These are phyloP conservation scores for Aspergillus flavus DNA, from an alignment of 2,329 filamentous ascomycete genomes.

Conservation along the genomic window DNA sequence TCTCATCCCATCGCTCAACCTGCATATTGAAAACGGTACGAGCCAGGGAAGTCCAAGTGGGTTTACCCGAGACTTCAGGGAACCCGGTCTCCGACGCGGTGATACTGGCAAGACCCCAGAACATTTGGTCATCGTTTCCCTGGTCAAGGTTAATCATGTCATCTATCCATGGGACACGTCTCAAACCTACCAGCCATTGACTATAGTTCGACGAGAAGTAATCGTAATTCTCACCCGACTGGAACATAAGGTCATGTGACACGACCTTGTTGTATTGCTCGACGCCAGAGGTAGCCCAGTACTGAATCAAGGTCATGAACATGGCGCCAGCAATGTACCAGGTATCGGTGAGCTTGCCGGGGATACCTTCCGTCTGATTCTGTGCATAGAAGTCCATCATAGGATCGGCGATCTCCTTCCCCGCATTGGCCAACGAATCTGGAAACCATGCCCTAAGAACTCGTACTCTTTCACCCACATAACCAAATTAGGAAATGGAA, in stretches of 20 bases:
- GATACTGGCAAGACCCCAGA: slow-evolving; percentile 79
- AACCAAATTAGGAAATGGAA: neutral
- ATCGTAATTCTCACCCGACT: slow-evolving; percentile 69
- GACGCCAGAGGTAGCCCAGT: slow-evolving; percentile 79
- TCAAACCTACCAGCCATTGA: slow-evolving; percentile 35
- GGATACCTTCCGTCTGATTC: slow-evolving; percentile 13
- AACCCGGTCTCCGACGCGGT: slow-evolving; percentile 73
- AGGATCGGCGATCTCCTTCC: slow-evolving; percentile 5
- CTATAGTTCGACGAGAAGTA: slow-evolving; percentile 46
- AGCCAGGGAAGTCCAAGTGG: slow-evolving; percentile 12
- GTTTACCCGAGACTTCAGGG: slow-evolving; percentile 49
- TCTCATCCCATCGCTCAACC: slow-evolving; percentile 43
- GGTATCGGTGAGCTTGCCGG: slow-evolving; percentile 27
- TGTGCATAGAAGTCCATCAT: slow-evolving; percentile 14
- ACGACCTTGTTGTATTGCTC: slow-evolving; percentile 69
- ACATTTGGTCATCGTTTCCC: slow-evolving; percentile 50
- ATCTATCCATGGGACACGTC: neutral
- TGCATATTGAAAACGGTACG: slow-evolving; percentile 15
- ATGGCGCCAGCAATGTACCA: slow-evolving; percentile 71
- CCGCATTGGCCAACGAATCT: slow-evolving; percentile 13
- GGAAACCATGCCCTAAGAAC: neutral
- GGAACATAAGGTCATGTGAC: slow-evolving; percentile 62
- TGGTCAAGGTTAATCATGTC: slow-evolving; percentile 58
- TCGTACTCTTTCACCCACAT: neutral
- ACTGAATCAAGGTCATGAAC: slow-evolving; percentile 69